Evolutionary conservation across 192 early-diverging fungal genomes (phyloP).

Genomic region (Dissophora globulifera): DNA sequence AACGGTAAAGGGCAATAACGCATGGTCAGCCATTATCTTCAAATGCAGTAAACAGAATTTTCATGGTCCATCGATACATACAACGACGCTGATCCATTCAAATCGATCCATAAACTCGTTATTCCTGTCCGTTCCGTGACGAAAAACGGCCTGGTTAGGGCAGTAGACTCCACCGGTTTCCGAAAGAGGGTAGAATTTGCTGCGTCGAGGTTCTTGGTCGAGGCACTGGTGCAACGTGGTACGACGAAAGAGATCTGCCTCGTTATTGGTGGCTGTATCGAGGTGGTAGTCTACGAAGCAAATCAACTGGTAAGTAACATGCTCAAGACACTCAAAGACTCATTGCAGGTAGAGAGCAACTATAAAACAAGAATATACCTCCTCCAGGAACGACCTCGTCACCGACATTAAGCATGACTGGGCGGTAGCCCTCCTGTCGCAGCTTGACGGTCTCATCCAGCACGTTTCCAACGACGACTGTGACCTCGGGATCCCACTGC

Average conservation of each 20-base stretch:
- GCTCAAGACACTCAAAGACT: too few species aligned
- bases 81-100: constrained; percentile 57
- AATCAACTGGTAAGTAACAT: neutral
- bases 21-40: neutral
- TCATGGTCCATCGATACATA: constrained; percentile 5
- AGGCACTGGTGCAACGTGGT: constrained; percentile 54
- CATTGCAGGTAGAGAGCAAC: neutral
- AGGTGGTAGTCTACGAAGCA: constrained; percentile 39
- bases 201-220: constrained; percentile 51
- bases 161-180: constrained; percentile 55
- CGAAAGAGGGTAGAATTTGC: constrained; percentile 52
- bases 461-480: constrained; percentile 47
- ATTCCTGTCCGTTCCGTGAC: constrained; percentile 29
- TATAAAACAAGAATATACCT: constrained; percentile 6
- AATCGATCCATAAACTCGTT: constrained; percentile 56
- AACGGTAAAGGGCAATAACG: too few species aligned
- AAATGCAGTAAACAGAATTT: neutral
- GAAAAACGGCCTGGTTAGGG: constrained; percentile 55
- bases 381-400: constrained; percentile 35
- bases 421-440: constrained; percentile 45
- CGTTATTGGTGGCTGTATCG: constrained; percentile 30
- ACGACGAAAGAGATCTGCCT: constrained; percentile 58
- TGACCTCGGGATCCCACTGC: constrained; percentile 51
- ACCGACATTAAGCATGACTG: constrained; percentile 49
- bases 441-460: constrained; percentile 44